These are phyloP conservation scores for Isabelozyma gotoi DNA, from an alignment of 805 yeast genomes.

Conservation along the genomic window DNA sequence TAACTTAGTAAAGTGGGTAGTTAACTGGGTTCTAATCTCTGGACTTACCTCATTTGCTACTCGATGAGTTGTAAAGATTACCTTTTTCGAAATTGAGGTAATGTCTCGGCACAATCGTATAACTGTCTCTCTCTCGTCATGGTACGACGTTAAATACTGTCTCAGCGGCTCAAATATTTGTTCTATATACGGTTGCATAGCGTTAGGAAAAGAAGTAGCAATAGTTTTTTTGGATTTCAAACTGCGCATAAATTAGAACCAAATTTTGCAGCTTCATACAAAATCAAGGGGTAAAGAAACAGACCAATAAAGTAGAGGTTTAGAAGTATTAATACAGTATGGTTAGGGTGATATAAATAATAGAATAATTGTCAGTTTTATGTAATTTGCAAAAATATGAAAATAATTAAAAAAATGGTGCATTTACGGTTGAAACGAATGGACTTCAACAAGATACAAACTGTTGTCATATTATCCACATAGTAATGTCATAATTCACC, in stretches of 20 bases:
- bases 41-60: slow-evolving; percentile 2
- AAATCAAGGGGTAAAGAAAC: not conserved
- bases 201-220: not conserved
- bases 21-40: slow-evolving; percentile 9
- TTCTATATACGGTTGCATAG: slow-evolving; percentile 2
- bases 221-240: not conserved
- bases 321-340: too few species aligned
- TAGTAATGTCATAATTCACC: too few species aligned
- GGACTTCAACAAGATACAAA: too few species aligned
- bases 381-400: too few species aligned
- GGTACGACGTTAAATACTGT: slow-evolving; percentile 16
- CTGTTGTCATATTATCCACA: too few species aligned
- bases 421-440: too few species aligned
- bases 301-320: too few species aligned
- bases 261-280: not conserved
- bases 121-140: slow-evolving; percentile 32
- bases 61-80: slow-evolving; percentile 25
- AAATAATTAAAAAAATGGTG: too few species aligned
- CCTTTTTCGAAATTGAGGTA: slow-evolving; percentile 37
- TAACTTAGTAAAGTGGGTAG: slow-evolving; percentile 10
- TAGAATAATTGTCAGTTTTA: too few species aligned
- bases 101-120: slow-evolving; percentile 37
- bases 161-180: slow-evolving; percentile 21
- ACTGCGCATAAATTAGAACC: not conserved
- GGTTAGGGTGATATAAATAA: too few species aligned